These are phyloP conservation scores for Pistacia integerrima DNA, from an alignment of 345 rosid species.

Conservation along the genomic window DNA sequence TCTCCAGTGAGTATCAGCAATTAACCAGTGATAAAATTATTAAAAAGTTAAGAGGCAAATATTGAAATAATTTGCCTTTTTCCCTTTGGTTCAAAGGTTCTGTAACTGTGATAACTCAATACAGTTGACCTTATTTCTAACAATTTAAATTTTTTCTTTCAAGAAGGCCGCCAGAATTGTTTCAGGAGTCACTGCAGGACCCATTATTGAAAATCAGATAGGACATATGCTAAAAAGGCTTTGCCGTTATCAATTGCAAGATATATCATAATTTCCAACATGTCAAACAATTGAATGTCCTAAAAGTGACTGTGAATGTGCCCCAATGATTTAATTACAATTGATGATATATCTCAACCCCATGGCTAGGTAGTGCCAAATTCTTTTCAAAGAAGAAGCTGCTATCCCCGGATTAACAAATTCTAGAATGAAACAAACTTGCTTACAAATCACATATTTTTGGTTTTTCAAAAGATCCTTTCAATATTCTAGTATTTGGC, in stretches of 20 bases:
- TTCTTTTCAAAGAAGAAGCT: not conserved
- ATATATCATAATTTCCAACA: no score
- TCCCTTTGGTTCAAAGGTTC: not conserved
- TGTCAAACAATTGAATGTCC: no score
- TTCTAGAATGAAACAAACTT: not conserved
- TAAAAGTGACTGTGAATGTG: not conserved
- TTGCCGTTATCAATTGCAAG: no score
- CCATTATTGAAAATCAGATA: no score
- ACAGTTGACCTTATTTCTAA: not conserved
- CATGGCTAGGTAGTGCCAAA: not conserved
- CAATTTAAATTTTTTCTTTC: not conserved
- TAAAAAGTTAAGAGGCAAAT: not conserved
- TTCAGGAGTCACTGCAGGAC: no score
- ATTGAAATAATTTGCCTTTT: not conserved
- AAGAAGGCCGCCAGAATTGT: not conserved
- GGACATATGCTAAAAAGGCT: no score
- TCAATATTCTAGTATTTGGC: not conserved
- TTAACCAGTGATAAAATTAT: not conserved
- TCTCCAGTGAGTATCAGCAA: not conserved
- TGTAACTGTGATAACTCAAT: not conserved
- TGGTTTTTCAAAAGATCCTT: not conserved
- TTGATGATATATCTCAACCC: not conserved
- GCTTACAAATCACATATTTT: no score
- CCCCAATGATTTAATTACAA: not conserved
- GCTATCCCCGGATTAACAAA: not conserved